phyloP scores from a whole-genome alignment of 2,329 filamentous ascomycete genomes.

The Pestalotiopsis sp. region DNA sequence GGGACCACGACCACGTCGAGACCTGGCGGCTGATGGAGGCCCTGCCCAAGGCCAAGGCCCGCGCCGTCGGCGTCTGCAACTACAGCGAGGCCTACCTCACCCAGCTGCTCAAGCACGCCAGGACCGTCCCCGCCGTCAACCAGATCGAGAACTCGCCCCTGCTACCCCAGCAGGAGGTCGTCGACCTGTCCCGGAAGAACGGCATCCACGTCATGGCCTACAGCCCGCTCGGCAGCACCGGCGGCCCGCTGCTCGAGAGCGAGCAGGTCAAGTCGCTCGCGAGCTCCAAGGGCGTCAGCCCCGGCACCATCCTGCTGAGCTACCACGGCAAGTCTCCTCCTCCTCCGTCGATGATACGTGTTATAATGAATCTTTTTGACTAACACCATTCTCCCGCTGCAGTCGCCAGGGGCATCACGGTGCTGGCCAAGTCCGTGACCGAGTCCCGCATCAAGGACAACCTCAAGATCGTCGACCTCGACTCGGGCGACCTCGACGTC shows the following conservation, averaged over 20 bases:
- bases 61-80: slow-evolving; percentile 59
- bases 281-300: slow-evolving; percentile 61
- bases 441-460: slow-evolving; percentile 71
- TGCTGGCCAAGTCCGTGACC: slow-evolving; percentile 74
- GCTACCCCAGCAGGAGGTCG: slow-evolving; percentile 72
- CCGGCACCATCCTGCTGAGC: slow-evolving; percentile 68
- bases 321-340: slow-evolving; percentile 64
- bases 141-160: slow-evolving; percentile 76
- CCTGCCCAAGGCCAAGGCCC: slow-evolving; percentile 59
- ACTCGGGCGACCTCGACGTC: slow-evolving; percentile 62
- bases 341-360: background rate
- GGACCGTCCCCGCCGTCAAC: slow-evolving; percentile 66
- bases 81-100: slow-evolving; percentile 60
- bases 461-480: slow-evolving; percentile 66
- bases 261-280: slow-evolving; percentile 66
- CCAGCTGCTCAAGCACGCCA: slow-evolving; percentile 51
- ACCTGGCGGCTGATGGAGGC: slow-evolving; percentile 80
- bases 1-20: slow-evolving; percentile 69
- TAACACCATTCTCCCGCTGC: background rate
- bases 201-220: slow-evolving; percentile 76
- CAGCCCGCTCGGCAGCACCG: slow-evolving; percentile 66
- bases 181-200: slow-evolving; percentile 68
- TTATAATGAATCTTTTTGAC: too few species aligned
- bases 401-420: slow-evolving; percentile 70
- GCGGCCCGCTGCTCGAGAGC: slow-evolving; percentile 65